These are phyloP conservation scores for Chaetoceros tenuissimus DNA, from an alignment of 108 stramenopile species.

Conservation along the genomic window DNA sequence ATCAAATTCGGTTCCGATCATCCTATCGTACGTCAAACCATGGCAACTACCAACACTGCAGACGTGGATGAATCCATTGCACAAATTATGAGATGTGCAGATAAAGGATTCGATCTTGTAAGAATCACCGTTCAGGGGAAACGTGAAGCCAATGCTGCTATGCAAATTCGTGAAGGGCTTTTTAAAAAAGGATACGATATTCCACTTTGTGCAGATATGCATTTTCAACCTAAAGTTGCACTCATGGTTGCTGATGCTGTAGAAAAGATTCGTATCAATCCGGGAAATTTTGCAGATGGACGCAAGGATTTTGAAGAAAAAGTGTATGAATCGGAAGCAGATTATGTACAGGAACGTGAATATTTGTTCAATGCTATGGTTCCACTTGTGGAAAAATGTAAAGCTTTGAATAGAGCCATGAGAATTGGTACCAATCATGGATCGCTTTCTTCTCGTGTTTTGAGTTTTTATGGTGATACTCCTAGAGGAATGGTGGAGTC, in stretches of 20 bases:
- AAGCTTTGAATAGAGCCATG: slow-evolving; percentile 87
- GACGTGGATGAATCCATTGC: slow-evolving; percentile 91
- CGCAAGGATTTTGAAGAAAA: slow-evolving; percentile 88
- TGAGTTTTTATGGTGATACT: slow-evolving; percentile 93
- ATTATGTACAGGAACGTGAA: slow-evolving; percentile 67
- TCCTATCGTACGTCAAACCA: slow-evolving; percentile 94
- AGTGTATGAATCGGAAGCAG: slow-evolving; percentile 87
- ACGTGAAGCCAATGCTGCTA: slow-evolving; percentile 83
- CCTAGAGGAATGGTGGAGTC: slow-evolving; percentile 98
- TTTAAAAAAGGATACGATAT: slow-evolving; percentile 90
- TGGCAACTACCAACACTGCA: slow-evolving; percentile 94
- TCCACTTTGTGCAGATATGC: slow-evolving; percentile 97
- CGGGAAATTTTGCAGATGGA: slow-evolving; percentile 96
- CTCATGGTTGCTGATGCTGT: slow-evolving; percentile 88
- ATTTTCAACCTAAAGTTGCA: slow-evolving; percentile 91
- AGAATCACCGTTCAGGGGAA: slow-evolving; percentile 93
- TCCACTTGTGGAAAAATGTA: slow-evolving; percentile 90
- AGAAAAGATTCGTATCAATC: slow-evolving; percentile 97
- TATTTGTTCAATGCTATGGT: slow-evolving; percentile 78
- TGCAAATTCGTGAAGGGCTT: slow-evolving; percentile 79
- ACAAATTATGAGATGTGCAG: slow-evolving; percentile 92
- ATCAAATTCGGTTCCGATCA: slow-evolving; percentile 94
- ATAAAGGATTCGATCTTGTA: slow-evolving; percentile 89
- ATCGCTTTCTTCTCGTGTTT: slow-evolving; percentile 76
- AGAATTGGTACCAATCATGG: slow-evolving; percentile 98